Base-by-base conservation (phyloP, 1,284 basidiomycete genomes). In the Agroathelia rolfsii region DNA sequence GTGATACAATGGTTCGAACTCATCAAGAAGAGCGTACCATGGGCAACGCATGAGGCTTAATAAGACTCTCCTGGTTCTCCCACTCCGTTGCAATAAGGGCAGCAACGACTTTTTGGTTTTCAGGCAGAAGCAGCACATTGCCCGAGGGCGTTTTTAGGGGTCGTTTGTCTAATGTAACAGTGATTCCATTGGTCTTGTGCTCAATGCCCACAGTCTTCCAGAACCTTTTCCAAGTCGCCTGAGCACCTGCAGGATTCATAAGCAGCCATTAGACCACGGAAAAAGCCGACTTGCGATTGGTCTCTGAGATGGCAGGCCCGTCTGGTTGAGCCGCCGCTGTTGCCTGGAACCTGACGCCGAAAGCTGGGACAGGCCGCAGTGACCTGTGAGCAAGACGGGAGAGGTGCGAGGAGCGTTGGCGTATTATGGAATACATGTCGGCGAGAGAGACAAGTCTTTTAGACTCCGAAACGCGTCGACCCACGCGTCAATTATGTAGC, bases 11-110 rank as follows among this genome's bases (percentile, higher is more conserved):
- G 28, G 36, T 6, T 33, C 16, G 33, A 28, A 12, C 25, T 24
- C n/a, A 29, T 14, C 18, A 8, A 31, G 18, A 24, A 14, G 22
- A 17, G 57, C 74, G 42, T 46, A 94, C 93, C 67, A 96, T 73
- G 4, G 94, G 93, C 17, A 98, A 60, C 0, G 90, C 80, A 53
- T 95, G 88, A 19, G 85, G 85, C 57, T 94, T 96, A 42, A 97
- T 52, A 1, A 92, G 51, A 14, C 66, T 76, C 37, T 80, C 77
- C 61, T 97, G 94, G 50, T 85, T 87, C 51, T 95, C 88, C 94
- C 94, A 98, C 61, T 98, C 94, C 38, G 83, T 73, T 7, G 92
- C 93, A 43, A 98, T 81, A 36, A 96, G 67, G 1, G 83, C 67
- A 1, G 94, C 92, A 12, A 86, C 64, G 20, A 94, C 53, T 28